Evolutionary conservation across 495 filamentous ascomycete species (phyloP).

Genomic region (Aspergillus cristatus): DNA sequence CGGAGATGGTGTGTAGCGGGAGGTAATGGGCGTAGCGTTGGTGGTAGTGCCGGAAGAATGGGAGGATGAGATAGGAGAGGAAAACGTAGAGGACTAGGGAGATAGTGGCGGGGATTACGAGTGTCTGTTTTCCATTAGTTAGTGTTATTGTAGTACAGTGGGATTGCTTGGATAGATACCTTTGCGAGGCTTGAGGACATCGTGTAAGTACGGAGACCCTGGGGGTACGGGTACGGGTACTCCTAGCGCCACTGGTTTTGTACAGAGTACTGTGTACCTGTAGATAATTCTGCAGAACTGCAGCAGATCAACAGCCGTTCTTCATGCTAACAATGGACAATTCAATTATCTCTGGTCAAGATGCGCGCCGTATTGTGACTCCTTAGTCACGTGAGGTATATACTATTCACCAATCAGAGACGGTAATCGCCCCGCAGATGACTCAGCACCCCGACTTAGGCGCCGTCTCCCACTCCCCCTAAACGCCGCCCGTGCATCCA

Average conservation of each 20-base stretch:
- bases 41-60: conserved; percentile 67
- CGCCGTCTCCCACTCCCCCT: conserved; percentile 9
- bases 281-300: too few relatives aligned
- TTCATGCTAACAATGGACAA: too few relatives aligned
- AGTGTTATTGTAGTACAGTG: conserved; percentile 5
- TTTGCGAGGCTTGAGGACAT: conserved; percentile 28
- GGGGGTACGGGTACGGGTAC: background rate
- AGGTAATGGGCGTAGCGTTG: conserved; percentile 64
- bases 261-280: too few relatives aligned
- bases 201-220: conserved; percentile 11
- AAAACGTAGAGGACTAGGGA: conserved; percentile 67
- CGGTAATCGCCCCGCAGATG: background rate
- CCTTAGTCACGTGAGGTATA: conserved; percentile 1
- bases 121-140: conserved; percentile 45
- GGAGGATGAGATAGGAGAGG: conserved; percentile 60
- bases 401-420: conserved; percentile 1
- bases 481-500: conserved; percentile 9
- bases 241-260: too few relatives aligned
- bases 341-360: too few relatives aligned
- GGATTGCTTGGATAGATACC: conserved; percentile 10
- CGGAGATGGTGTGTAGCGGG: conserved; percentile 53
- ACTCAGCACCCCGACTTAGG: background rate
- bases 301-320: too few relatives aligned
- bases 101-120: conserved; percentile 70
- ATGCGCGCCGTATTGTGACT: too few relatives aligned